Conservation (phyloP, 331 rosid genomes). For the Cucumis variabilis region DNA sequence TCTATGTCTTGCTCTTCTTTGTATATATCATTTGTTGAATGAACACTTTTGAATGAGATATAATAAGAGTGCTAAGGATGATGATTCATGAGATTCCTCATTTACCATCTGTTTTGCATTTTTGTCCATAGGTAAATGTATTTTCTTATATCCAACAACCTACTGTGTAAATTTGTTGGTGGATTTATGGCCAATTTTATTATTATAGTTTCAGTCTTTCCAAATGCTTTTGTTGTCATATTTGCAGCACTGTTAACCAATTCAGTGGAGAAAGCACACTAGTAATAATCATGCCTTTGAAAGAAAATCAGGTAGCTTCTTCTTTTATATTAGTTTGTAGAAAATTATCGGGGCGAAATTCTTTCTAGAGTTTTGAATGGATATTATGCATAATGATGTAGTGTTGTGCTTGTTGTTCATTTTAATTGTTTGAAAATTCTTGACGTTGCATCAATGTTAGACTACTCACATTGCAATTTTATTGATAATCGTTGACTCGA, state of each 20-base stretch:
- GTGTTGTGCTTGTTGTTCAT: background rate
- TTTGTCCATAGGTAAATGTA: slow-evolving; percentile 83
- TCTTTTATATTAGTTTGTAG: too few relatives aligned
- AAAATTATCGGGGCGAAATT: background rate
- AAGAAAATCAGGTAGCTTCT: slow-evolving; percentile 74
- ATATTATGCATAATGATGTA: background rate
- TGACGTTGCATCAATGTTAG: background rate
- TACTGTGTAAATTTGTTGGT: background rate
- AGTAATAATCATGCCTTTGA: slow-evolving; percentile 82
- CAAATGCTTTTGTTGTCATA: background rate
- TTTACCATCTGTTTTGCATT: too few relatives aligned
- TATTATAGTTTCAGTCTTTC: background rate
- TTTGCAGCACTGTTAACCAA: slow-evolving; percentile 82
- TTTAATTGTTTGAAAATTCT: background rate
- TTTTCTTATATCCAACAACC: background rate
- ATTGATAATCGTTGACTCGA: background rate
- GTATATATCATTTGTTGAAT: too few relatives aligned
- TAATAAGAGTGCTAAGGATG: too few relatives aligned
- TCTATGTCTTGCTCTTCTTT: too few relatives aligned
- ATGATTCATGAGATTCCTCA: too few relatives aligned
- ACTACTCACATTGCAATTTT: background rate
- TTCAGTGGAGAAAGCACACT: slow-evolving; percentile 92
- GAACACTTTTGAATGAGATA: too few relatives aligned
- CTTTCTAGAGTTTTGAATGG: background rate
- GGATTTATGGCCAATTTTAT: background rate